These are phyloP conservation scores for Podosphaera fusca DNA, from an alignment of 2,329 filamentous ascomycete species.

Conservation along the genomic window DNA sequence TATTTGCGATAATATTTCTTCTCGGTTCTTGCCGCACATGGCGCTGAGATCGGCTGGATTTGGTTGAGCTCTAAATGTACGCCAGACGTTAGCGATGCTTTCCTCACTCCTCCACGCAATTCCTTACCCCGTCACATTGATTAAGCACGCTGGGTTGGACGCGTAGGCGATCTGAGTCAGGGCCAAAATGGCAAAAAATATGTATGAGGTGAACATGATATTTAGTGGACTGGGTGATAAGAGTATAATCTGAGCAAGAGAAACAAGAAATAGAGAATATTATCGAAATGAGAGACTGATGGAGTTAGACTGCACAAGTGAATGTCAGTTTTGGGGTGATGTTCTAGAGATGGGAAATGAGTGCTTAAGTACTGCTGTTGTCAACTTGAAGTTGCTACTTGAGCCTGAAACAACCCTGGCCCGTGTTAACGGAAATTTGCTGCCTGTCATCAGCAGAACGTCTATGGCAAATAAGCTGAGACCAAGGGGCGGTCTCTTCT, in stretches of 20 bases:
- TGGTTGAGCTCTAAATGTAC: conserved; percentile 4
- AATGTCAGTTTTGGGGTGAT: conserved; percentile 6
- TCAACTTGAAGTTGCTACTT: neutral
- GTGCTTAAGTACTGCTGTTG: conserved; percentile 3
- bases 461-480: neutral
- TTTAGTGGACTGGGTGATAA: conserved; percentile 1
- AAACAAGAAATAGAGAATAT: conserved; percentile 1
- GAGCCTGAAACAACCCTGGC: neutral
- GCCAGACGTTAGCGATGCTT: neutral
- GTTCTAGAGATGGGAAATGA: conserved; percentile 7
- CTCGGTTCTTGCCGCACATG: conserved; percentile 6
- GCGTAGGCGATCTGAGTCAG: conserved; percentile 7
- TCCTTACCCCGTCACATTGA: conserved; percentile 9
- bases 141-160: conserved; percentile 12
- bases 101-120: too few species aligned
- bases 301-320: neutral
- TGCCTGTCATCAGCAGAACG: neutral
- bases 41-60: conserved; percentile 8
- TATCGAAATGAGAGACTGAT: neutral
- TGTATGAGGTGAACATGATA: neutral
- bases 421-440: neutral
- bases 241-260: conserved; percentile 8
- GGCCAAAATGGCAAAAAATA: conserved; percentile 6
- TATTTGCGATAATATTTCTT: conserved; percentile 5
- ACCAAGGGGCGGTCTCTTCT: too few species aligned